phyloP scores from a whole-genome alignment of 768 basidiomycete genomes.

The Trametes elegans region DNA sequence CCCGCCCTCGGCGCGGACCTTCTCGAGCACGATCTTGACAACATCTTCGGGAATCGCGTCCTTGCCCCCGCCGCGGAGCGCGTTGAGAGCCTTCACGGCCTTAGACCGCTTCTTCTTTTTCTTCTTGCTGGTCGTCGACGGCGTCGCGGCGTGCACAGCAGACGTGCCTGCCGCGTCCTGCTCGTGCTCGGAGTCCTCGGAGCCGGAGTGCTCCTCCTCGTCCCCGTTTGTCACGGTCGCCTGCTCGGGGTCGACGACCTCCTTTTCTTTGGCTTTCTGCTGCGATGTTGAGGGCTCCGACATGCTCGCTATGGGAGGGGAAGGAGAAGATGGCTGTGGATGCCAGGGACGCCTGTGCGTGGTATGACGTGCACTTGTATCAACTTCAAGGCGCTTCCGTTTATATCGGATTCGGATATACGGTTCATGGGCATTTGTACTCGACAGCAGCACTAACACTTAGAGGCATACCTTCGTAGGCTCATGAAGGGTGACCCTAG shows the following conservation, averaged over 20 bases:
- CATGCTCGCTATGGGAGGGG: conserved; percentile 10
- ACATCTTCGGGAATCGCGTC: conserved; percentile 51
- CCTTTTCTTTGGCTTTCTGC: conserved; percentile 40
- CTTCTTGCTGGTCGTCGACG: conserved; percentile 57
- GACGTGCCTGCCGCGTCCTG: conserved; percentile 22
- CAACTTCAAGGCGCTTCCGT: conserved; percentile 10
- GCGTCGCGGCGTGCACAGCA: conserved; percentile 25
- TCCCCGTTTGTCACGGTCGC: neutral
- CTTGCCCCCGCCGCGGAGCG: conserved; percentile 47
- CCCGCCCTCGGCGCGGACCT: conserved; percentile 58
- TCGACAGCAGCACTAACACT: no score
- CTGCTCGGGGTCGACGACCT: conserved; percentile 37
- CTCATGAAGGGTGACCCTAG: no score
- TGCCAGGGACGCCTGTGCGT: neutral
- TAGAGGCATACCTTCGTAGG: no score
- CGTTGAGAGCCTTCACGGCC: conserved; percentile 49
- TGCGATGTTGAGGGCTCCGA: conserved; percentile 32
- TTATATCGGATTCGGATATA: neutral
- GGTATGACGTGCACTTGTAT: conserved; percentile 5
- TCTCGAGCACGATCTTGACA: conserved; percentile 64
- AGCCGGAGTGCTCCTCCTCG: conserved; percentile 19
- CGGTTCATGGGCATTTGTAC: neutral
- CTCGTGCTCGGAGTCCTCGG: conserved; percentile 33
- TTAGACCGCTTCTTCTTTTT: conserved; percentile 91
- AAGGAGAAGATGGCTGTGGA: neutral